Evolutionary conservation across 1,139 yeast species (phyloP).

Genomic region (Candida sojae): DNA sequence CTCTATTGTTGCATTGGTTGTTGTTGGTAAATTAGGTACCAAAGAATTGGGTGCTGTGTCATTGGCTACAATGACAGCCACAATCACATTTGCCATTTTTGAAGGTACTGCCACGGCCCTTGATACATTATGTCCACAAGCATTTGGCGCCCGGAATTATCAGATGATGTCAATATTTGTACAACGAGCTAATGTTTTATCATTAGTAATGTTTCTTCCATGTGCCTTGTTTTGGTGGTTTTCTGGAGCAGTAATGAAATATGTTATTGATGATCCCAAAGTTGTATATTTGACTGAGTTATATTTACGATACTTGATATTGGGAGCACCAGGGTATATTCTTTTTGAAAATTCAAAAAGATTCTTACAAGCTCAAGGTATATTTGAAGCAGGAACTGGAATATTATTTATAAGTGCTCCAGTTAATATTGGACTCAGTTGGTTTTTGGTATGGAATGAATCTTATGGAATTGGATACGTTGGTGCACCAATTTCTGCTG

Average conservation of each 20-base stretch:
- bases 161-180: slow-evolving; percentile 62
- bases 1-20: slow-evolving; percentile 67
- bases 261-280: slow-evolving; percentile 58
- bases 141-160: slow-evolving; percentile 70
- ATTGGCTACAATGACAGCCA: slow-evolving; percentile 84
- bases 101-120: slow-evolving; percentile 88
- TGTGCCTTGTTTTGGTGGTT: slow-evolving; percentile 68
- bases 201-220: slow-evolving; percentile 58
- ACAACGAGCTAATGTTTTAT: slow-evolving; percentile 63
- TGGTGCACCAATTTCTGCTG: slow-evolving; percentile 77
- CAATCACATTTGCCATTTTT: slow-evolving; percentile 79
- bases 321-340: slow-evolving; percentile 86
- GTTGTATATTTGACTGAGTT: slow-evolving; percentile 64
- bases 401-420: slow-evolving; percentile 81
- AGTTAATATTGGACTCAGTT: slow-evolving; percentile 67
- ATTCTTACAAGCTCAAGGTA: slow-evolving; percentile 87
- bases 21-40: slow-evolving; percentile 74
- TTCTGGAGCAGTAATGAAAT: slow-evolving; percentile 53
- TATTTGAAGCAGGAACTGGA: slow-evolving; percentile 86
- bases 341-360: slow-evolving; percentile 82
- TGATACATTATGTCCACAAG: slow-evolving; percentile 86
- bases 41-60: slow-evolving; percentile 80
- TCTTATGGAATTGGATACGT: slow-evolving; percentile 61
- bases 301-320: slow-evolving; percentile 63
- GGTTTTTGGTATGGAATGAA: slow-evolving; percentile 76